Base-by-base conservation (phyloP, 2,329 filamentous ascomycete genomes). In the Simplicillium sp. region DNA sequence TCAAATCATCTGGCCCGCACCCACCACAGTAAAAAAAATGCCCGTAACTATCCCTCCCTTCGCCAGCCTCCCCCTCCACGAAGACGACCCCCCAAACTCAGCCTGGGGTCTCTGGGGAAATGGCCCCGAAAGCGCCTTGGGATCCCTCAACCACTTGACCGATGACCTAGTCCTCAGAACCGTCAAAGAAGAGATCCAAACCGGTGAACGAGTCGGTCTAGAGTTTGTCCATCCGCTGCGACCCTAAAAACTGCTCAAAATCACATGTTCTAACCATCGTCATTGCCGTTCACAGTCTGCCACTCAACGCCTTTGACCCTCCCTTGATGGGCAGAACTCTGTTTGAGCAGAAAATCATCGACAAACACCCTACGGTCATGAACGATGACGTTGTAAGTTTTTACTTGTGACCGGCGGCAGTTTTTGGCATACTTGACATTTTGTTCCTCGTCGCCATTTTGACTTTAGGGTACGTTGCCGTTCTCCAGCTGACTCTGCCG, bases 331-430 rank as follows among this genome's bases (percentile, higher is more conserved):
- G 46, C 3, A 33, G 46, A 2, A 44, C 36, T 15, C 39, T 41
- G 4, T 49, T 49, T 29, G 36, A 45, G 25, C 47, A 49, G n/a
- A 44, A 45, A 25, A 35, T 49, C 15, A 40, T 47, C 31, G 33
- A 45, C 36, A 47, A 47, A 31, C 32, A 39, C 18, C 47, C 47
- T 5, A 34, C 40, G 5, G 40, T 44, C 6, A 40, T 50, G 7
- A 49, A 50, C 34, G 48, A 50, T 29, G 48, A 50, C 17, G 36
- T 49, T 4, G 44, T 48, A 39, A 38, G 42, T 18, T 13, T 16
- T 20, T 16, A 14, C 13, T 9, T 25, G 20, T 25, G 20, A 25
- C 20, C 9, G 20, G 9, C 20, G 6, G 20, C 20, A 25, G n/a
- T 25, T 25, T 25, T 25, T 25, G 6, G 5, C 9, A 5, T 25